Evolutionary conservation across 1,139 yeast genomes (phyloP).

Genomic region (Yarrowia galli): DNA sequence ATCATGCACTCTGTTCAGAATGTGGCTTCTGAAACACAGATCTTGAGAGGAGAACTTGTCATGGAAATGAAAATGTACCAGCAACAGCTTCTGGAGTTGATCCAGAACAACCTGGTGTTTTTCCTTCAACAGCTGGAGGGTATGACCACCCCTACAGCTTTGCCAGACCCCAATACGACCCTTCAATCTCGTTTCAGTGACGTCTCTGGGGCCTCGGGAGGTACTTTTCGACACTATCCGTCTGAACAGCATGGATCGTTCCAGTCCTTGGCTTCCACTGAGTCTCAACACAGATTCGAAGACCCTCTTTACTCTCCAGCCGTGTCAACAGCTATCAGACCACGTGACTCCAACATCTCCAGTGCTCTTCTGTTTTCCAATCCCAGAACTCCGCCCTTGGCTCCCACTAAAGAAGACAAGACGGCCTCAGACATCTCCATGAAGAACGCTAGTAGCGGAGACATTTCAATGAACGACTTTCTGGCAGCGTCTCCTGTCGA

Average conservation of each 20-base stretch:
- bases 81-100: conserved; percentile 15
- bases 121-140: conserved; percentile 5
- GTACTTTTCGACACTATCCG: conserved; percentile 4
- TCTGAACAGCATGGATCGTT: background rate
- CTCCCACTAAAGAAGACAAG: conserved; percentile 5
- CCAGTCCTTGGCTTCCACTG: background rate
- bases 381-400: conserved; percentile 3
- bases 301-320: background rate
- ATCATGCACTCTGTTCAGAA: conserved; percentile 9
- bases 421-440: conserved; percentile 8
- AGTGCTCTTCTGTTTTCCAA: background rate
- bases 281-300: background rate
- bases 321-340: background rate
- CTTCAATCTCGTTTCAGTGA: conserved; percentile 3
- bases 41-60: conserved; percentile 18
- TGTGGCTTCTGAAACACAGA: conserved; percentile 13
- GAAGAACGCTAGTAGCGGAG: background rate
- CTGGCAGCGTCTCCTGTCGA: background rate
- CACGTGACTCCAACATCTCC: background rate
- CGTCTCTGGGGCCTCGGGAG: background rate
- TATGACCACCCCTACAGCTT: background rate
- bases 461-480: conserved; percentile 8
- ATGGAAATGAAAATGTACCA: conserved; percentile 34
- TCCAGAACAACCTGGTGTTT: conserved; percentile 12
- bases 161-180: background rate